phyloP scores from a whole-genome alignment of 805 yeast genomes.

The Helenozyma baotianmanensis region DNA sequence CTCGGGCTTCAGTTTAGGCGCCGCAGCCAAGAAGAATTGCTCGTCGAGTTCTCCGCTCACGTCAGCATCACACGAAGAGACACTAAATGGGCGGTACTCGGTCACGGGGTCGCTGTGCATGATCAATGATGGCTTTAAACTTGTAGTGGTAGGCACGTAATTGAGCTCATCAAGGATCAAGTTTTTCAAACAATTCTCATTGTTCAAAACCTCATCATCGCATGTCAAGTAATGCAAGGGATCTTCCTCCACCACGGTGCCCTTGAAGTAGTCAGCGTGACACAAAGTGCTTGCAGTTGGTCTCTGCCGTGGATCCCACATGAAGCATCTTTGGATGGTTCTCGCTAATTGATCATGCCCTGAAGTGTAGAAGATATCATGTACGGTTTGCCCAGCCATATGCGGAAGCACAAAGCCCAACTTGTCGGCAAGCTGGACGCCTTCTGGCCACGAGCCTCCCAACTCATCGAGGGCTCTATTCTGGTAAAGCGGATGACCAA shows the following conservation, averaged over 20 bases:
- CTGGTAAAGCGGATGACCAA: constrained; percentile 66
- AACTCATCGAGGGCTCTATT: constrained; percentile 20
- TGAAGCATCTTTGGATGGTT: constrained; percentile 47
- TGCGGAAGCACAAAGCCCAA: constrained; percentile 57
- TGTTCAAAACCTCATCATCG: background rate
- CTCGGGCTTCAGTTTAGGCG: too few species aligned
- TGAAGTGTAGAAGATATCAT: constrained; percentile 6
- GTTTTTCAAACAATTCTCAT: background rate
- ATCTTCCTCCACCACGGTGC: constrained; percentile 25
- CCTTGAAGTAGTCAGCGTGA: constrained; percentile 50
- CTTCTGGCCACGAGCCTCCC: constrained; percentile 77
- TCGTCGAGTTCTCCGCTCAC: background rate
- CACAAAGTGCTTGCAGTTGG: constrained; percentile 47
- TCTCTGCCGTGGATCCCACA: constrained; percentile 77
- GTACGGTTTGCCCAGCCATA: constrained; percentile 42
- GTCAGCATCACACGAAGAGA: constrained; percentile 2
- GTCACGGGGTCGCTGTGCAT: constrained; percentile 6
- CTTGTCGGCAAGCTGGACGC: constrained; percentile 44
- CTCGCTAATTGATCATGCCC: constrained; percentile 35
- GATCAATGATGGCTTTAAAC: too few species aligned
- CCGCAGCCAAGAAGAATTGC: too few species aligned
- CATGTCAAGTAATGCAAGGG: too few species aligned
- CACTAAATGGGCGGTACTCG: constrained; percentile 8
- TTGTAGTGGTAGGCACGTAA: too few species aligned
- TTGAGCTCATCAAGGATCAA: too few species aligned